Base-by-base conservation (phyloP, 179 eudicot genomes). In the Spinacia oleracea region DNA sequence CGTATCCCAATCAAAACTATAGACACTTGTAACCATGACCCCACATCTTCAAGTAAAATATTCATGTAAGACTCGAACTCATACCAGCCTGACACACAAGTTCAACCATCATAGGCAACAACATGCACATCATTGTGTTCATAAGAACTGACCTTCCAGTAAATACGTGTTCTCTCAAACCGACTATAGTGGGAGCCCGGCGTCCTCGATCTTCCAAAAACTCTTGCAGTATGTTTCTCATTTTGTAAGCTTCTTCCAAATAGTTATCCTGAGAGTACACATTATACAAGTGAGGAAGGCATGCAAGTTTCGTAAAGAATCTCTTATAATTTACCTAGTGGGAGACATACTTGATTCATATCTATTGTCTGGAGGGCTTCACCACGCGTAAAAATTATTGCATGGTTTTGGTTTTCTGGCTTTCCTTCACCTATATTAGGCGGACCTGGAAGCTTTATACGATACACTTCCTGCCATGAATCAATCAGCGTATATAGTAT, bases 281-380 rank as follows among this genome's bases (percentile, higher is more conserved):
- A n/a, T n/a, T n/a, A n/a, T n/a, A 73, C n/a, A 66, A 46, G 70
- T 76, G 43, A 79, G 83, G 55, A 66, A 56, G 48, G 42, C 63
- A 62, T 74, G 25, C 35, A 25, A 16, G 2, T 58, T 4, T 43
- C 42, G 16, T 4, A 38, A 53, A 18, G 45, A 43, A 32, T 66
- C 40, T 50, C 77, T 51, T 23, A 46, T 4, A 53, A 18, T 21
- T 53, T 53, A 53, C 58, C 18, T 69, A 72, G 64, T 35, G 55
- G 64, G 34, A 63, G 72, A 82, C 84, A 10, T 89, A 94, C 99
- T 83, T 96, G 98, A 81, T 96, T 96, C 98, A 94, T 96, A 86
- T 96, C 99, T 74, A 96, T 96, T 67, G 99, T 88, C 88, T 96
- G 99, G 56, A 96, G 92, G 81, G 97, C 99, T 90, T 94, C 99